These are phyloP conservation scores for Deinandra increscens DNA, from an alignment of 129 eudicot species.

Conservation along the genomic window DNA sequence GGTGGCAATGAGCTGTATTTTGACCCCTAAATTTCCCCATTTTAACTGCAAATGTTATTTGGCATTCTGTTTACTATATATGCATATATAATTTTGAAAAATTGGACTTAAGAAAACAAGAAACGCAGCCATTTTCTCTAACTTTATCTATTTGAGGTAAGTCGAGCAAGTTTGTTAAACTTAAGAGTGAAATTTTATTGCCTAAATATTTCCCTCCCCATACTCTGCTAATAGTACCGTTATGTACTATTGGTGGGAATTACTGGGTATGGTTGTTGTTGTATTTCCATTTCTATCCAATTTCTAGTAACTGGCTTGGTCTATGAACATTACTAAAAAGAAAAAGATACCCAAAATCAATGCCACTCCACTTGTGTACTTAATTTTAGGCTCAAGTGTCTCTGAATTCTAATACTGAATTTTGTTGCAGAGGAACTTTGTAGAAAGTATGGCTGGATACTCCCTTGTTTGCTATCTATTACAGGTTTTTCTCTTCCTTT, in stretches of 20 bases:
- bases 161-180: neutral
- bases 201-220: no score
- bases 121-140: neutral
- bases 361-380: neutral
- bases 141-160: neutral
- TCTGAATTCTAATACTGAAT: conserved; percentile 22
- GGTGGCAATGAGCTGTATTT: neutral
- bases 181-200: neutral
- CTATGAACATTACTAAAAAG: neutral
- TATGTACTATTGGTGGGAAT: no score
- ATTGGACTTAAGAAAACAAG: neutral
- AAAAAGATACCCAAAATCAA: neutral
- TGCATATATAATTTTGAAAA: neutral
- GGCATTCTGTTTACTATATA: neutral
- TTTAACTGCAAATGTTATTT: neutral
- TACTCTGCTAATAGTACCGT: no score
- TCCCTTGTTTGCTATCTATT: conserved; percentile 96
- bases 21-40: neutral
- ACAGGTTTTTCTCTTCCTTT: conserved; percentile 61
- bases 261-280: no score
- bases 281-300: conserved; percentile 14
- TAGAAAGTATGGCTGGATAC: conserved; percentile 99
- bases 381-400: conserved; percentile 1
- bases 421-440: conserved; percentile 88
- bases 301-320: neutral